Percentiles rank a stretch among this genome's conserved stretches.
Evolutionary conservation across 768 basidiomycete species (phyloP).

Genomic region (Leccinum rimulosum): DNA sequence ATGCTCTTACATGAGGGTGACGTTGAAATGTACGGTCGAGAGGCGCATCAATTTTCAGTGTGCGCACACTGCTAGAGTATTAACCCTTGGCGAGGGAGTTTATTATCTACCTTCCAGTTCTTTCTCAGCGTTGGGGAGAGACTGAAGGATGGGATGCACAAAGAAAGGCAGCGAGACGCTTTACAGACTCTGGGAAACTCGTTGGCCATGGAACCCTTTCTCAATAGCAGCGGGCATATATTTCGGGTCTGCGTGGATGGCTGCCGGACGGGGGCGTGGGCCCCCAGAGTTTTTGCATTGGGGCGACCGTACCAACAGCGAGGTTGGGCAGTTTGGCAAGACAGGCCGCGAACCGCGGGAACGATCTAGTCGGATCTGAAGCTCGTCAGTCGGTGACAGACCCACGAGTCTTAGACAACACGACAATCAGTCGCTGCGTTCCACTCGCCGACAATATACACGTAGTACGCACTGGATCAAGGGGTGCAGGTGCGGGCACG

Average conservation of each 20-base stretch:
- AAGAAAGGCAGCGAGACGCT: background rate
- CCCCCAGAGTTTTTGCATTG: background rate
- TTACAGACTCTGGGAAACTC: too few species aligned
- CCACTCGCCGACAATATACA: background rate
- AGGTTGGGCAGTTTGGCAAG: conserved; percentile 5
- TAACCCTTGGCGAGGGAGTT: too few species aligned
- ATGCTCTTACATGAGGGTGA: too few species aligned
- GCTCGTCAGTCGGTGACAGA: background rate
- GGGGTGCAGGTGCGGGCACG: conserved; percentile 1
- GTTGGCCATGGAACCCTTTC: conserved; percentile 2
- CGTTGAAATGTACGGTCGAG: too few species aligned
- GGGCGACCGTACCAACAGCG: background rate
- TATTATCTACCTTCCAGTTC: too few species aligned
- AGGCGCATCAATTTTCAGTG: too few species aligned
- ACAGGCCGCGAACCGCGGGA: conserved; percentile 6
- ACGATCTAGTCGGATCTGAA: conserved; percentile 1
- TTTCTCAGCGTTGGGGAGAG: too few species aligned
- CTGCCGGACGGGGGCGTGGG: background rate
- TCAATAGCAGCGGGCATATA: conserved; percentile 1
- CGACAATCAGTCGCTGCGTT: background rate
- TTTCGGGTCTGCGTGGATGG: background rate
- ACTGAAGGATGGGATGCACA: background rate
- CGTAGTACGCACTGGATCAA: conserved; percentile 5
- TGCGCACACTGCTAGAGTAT: too few species aligned
- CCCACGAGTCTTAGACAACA: background rate